Conservation (phyloP, 331 rosid species). For the Arachis monticola region DNA sequence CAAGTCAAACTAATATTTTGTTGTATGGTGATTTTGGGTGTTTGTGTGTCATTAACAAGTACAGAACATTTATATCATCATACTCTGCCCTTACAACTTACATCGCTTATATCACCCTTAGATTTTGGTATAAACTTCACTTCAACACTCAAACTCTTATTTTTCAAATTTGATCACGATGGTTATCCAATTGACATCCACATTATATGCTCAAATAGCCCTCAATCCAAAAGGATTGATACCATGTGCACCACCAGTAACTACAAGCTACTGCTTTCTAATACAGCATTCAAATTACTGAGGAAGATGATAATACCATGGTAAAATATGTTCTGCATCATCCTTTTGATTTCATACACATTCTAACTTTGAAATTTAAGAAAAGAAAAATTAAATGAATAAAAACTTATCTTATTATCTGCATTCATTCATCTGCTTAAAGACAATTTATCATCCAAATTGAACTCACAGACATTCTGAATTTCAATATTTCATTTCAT, state of each 20-base stretch:
- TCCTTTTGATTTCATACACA: constrained; percentile 16
- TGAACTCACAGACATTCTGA: constrained; percentile 6
- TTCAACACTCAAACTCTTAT: too few species aligned
- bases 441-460: constrained; percentile 30
- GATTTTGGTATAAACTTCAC: too few species aligned
- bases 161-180: too few species aligned
- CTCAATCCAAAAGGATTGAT: constrained; percentile 7
- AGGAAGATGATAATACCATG: not conserved
- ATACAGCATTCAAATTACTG: constrained; percentile 4
- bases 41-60: not conserved
- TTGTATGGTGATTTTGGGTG: not conserved
- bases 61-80: too few species aligned
- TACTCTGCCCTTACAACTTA: too few species aligned
- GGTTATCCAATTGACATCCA: too few species aligned
- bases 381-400: constrained; percentile 15
- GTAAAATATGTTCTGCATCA: not conserved
- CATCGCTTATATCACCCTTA: too few species aligned
- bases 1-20: not conserved
- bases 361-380: not conserved
- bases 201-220: not conserved
- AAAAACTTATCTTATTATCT: not conserved
- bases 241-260: not conserved
- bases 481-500: constrained; percentile 21
- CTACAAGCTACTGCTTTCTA: not conserved
- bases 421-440: constrained; percentile 9